These are phyloP conservation scores for Agarophyton chilense DNA, from an alignment of 23 red algal genomes.

Conservation along the genomic window DNA sequence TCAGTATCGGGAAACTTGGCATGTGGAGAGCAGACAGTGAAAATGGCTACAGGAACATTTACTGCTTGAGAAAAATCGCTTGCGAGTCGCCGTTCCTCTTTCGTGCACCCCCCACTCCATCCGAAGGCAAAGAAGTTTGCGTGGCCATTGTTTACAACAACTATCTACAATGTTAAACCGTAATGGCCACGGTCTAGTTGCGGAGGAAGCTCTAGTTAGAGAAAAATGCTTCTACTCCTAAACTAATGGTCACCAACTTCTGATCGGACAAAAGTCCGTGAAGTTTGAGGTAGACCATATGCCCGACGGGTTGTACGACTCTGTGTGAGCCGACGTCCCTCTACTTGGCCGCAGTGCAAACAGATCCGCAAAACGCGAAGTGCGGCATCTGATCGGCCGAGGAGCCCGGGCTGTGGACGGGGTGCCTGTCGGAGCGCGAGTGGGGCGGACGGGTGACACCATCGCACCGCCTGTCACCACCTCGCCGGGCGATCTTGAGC, in stretches of 20 bases:
- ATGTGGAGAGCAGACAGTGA: no score
- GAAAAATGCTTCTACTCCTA: constrained; percentile 21
- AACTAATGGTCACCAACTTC: constrained; percentile 29
- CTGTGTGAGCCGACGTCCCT: neutral
- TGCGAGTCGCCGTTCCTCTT: no score
- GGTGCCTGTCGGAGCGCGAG: neutral
- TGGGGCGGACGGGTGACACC: neutral
- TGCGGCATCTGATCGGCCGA: neutral
- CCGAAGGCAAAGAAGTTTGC: neutral
- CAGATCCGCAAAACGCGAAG: constrained; percentile 3
- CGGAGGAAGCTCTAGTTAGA: constrained; percentile 30
- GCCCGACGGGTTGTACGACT: neutral
- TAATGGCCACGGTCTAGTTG: neutral
- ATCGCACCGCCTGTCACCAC: neutral
- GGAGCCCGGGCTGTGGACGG: neutral
- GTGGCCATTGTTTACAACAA: constrained; percentile 7
- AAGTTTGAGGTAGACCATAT: constrained; percentile 21
- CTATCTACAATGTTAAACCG: constrained; percentile 1
- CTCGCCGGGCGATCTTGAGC: neutral
- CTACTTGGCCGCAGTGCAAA: neutral
- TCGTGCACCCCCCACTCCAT: neutral
- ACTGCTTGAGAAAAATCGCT: no score
- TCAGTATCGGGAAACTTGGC: no score
- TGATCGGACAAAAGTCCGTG: constrained; percentile 14
- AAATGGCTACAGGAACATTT: no score